Evolutionary conservation across 306 rosid genomes (phyloP).

Genomic region (Cicer pinnatifidum): DNA sequence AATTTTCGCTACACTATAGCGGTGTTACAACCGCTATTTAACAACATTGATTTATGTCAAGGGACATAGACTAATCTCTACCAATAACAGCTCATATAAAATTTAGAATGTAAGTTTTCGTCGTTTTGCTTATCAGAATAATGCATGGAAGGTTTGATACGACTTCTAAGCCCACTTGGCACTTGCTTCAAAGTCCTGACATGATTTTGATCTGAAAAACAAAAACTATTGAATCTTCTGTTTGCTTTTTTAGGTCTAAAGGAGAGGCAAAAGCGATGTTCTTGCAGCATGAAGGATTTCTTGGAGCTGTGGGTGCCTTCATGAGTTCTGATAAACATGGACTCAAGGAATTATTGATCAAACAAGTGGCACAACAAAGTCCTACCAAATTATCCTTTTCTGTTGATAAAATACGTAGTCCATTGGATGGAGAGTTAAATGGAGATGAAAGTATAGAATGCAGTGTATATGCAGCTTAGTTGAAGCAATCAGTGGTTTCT

Average conservation of each 20-base stretch:
- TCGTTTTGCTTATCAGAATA: slow-evolving; percentile 9
- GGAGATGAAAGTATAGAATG: slow-evolving; percentile 81
- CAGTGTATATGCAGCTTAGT: slow-evolving; percentile 62
- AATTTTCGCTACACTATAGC: too few species aligned
- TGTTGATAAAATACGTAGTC: slow-evolving; percentile 49
- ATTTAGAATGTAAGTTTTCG: neutral
- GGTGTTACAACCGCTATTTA: too few species aligned
- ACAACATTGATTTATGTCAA: neutral
- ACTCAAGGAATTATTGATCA: slow-evolving; percentile 57
- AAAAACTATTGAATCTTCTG: neutral
- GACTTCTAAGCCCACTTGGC: neutral
- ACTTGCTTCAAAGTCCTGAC: slow-evolving; percentile 8
- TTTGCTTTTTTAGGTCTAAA: slow-evolving; percentile 72
- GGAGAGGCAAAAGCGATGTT: slow-evolving; percentile 97
- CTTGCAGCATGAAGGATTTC: slow-evolving; percentile 91
- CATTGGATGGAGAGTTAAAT: slow-evolving; percentile 53
- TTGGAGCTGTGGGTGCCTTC: slow-evolving; percentile 92
- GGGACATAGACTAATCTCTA: slow-evolving; percentile 19
- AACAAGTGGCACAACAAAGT: slow-evolving; percentile 50
- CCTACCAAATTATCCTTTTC: slow-evolving; percentile 50
- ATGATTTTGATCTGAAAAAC: neutral
- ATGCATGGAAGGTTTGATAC: slow-evolving; percentile 34
- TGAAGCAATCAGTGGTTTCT: slow-evolving; percentile 64
- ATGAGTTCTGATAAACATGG: slow-evolving; percentile 76
- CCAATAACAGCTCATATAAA: neutral